Percentiles rank a stretch among this genome's conserved stretches.
These are phyloP conservation scores for Fusarium equiseti DNA, from an alignment of 2,329 filamentous ascomycete genomes.

Conservation along the genomic window DNA sequence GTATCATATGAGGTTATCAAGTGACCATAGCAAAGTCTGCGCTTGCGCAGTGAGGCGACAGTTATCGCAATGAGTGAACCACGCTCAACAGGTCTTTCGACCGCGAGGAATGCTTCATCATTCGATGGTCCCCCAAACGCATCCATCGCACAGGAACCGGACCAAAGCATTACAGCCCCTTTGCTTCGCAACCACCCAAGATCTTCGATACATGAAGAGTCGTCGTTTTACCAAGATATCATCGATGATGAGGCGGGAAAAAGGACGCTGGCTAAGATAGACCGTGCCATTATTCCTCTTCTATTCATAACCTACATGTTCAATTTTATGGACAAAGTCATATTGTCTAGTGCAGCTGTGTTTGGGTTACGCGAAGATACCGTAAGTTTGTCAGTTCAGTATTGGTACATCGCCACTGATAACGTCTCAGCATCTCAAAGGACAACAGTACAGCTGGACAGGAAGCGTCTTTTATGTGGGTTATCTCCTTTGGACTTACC, in stretches of 20 bases:
- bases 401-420: not conserved
- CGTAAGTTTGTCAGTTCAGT: slow-evolving; percentile 31
- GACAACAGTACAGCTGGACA: slow-evolving; percentile 74
- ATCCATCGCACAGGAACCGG: not conserved
- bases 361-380: slow-evolving; percentile 66
- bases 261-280: slow-evolving; percentile 66
- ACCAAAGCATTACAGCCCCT: slow-evolving; percentile 4
- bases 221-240: not conserved
- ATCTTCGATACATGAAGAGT: not conserved
- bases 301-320: slow-evolving; percentile 69
- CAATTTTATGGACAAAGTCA: slow-evolving; percentile 73
- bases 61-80: not conserved
- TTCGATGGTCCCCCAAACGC: not conserved
- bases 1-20: not conserved
- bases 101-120: not conserved
- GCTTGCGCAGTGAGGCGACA: not conserved
- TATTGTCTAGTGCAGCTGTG: slow-evolving; percentile 66
- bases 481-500: slow-evolving; percentile 64
- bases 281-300: slow-evolving; percentile 65
- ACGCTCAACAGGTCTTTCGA: not conserved
- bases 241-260: slow-evolving; percentile 40
- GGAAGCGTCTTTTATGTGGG: slow-evolving; percentile 56
- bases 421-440: slow-evolving; percentile 43
- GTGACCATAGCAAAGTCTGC: accelerated
- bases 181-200: slow-evolving; percentile 5